These are phyloP conservation scores for Debaryomyces sp. DNA, from an alignment of 1,139 yeast species.

Conservation along the genomic window DNA sequence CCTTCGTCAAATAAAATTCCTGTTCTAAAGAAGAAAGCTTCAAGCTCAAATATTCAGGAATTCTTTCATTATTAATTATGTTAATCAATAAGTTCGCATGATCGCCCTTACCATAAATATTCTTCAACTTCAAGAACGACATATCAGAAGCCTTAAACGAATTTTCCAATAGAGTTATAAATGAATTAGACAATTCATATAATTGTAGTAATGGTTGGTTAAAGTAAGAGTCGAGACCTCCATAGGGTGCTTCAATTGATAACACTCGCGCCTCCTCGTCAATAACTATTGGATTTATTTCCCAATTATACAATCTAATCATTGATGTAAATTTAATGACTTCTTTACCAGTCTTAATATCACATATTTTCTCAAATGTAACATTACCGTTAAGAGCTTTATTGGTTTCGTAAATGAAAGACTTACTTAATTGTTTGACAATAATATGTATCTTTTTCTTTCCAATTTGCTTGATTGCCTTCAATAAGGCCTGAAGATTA, in stretches of 20 bases:
- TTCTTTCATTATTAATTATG: slow-evolving; percentile 24
- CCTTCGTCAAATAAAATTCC: slow-evolving; percentile 37
- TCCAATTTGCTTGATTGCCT: slow-evolving; percentile 16
- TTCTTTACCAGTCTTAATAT: slow-evolving; percentile 7
- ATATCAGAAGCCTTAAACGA: slow-evolving; percentile 21
- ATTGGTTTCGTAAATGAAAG: slow-evolving; percentile 33
- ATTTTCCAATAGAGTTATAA: slow-evolving; percentile 26
- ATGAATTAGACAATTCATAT: slow-evolving; percentile 27
- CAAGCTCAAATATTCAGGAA: slow-evolving; percentile 33
- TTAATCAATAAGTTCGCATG: slow-evolving; percentile 36
- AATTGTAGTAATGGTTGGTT: slow-evolving; percentile 38
- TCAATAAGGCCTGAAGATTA: slow-evolving; percentile 10
- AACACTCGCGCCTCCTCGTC: slow-evolving; percentile 27
- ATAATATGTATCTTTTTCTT: slow-evolving; percentile 27
- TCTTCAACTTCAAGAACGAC: slow-evolving; percentile 30
- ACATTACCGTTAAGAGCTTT: slow-evolving; percentile 23
- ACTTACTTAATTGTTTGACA: slow-evolving; percentile 33
- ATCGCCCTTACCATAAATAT: slow-evolving; percentile 44
- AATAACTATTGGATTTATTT: slow-evolving; percentile 26
- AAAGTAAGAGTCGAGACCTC: slow-evolving; percentile 33
- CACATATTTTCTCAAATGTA: slow-evolving; percentile 22
- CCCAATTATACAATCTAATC: slow-evolving; percentile 37
- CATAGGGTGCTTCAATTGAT: slow-evolving; percentile 19
- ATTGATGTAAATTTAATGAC: slow-evolving; percentile 22
- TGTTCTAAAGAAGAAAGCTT: slow-evolving; percentile 36